Percentiles rank a stretch among this genome's conserved stretches.
Evolutionary conservation across 176 grass and related monocot genomes (phyloP).

Genomic region (Bolboschoenus planiculmis): DNA sequence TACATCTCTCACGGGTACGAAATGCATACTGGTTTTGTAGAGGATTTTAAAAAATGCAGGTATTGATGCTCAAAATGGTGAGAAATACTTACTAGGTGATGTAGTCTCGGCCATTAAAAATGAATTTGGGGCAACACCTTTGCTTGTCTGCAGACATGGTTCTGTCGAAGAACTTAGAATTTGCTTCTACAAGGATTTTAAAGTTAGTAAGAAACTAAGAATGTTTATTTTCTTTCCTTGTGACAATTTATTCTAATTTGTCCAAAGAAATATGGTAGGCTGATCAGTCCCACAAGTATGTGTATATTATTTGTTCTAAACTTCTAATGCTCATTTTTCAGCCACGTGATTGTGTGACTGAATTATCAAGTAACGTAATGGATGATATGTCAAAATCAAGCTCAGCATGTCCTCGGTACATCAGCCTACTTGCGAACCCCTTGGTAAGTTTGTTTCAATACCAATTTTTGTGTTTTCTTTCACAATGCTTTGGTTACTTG

Average conservation of each 20-base stretch:
- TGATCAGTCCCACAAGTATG: background rate
- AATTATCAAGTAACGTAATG: constrained; percentile 5
- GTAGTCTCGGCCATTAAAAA: constrained; percentile 42
- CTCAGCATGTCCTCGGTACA: constrained; percentile 41
- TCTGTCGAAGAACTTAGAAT: constrained; percentile 77
- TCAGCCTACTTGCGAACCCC: constrained; percentile 57
- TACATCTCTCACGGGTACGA: background rate
- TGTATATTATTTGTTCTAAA: background rate
- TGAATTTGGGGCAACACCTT: constrained; percentile 61
- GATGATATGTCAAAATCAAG: constrained; percentile 14
- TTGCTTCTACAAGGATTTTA: constrained; percentile 89
- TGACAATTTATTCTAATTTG: background rate
- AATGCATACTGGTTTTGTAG: constrained; percentile 28
- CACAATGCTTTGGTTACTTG: background rate
- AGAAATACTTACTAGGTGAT: constrained; percentile 49
- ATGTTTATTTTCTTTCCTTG: background rate
- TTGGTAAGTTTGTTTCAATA: constrained; percentile 33
- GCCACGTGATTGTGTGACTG: constrained; percentile 73
- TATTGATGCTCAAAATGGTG: constrained; percentile 37
- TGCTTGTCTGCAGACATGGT: constrained; percentile 56
- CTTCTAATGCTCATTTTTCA: constrained; percentile 28
- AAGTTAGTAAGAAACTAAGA: constrained; percentile 43
- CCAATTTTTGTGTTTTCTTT: background rate
- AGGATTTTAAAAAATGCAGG: constrained; percentile 50
- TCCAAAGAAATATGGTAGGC: background rate